phyloP scores from a whole-genome alignment of 1,139 yeast species.

The Zygoascus hellenicus region DNA sequence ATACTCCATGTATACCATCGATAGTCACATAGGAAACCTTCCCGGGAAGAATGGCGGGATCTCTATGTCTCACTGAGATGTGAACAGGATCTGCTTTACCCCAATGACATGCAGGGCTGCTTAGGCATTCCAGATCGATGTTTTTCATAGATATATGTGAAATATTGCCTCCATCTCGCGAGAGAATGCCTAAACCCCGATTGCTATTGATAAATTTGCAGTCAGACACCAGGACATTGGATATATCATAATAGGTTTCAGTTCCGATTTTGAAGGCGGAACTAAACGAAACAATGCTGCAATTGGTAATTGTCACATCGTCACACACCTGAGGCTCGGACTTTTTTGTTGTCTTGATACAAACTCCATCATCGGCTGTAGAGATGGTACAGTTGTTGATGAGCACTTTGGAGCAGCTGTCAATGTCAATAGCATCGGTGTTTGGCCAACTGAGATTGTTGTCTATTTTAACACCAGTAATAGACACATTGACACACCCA shows the following conservation, averaged over 20 bases:
- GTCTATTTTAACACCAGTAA: conserved; percentile 7
- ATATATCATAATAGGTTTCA: conserved; percentile 11
- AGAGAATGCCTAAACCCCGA: conserved; percentile 40
- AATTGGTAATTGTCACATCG: conserved; percentile 8
- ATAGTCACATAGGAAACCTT: background rate
- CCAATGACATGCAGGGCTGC: conserved; percentile 12
- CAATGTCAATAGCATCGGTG: conserved; percentile 13
- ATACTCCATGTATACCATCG: conserved; percentile 1
- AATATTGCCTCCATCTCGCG: conserved; percentile 14
- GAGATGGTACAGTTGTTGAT: conserved; percentile 9
- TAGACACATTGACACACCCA: conserved; percentile 7
- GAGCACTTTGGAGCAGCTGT: conserved; percentile 10
- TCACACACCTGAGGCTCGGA: conserved; percentile 1
- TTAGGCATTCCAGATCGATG: conserved; percentile 8
- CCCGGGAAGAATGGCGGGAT: conserved; percentile 8
- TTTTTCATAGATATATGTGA: conserved; percentile 2
- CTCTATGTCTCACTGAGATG: conserved; percentile 9
- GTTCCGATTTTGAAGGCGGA: conserved; percentile 15
- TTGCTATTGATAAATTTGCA: conserved; percentile 59
- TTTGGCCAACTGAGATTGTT: conserved; percentile 11
- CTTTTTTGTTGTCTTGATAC: conserved; percentile 13
- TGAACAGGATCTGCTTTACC: conserved; percentile 14
- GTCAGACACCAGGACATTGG: conserved; percentile 40
- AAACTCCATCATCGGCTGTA: conserved; percentile 12
- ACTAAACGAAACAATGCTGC: conserved; percentile 10